These are phyloP conservation scores for Fusarium veterinarium DNA, from an alignment of 2,329 filamentous ascomycete species.

Conservation along the genomic window DNA sequence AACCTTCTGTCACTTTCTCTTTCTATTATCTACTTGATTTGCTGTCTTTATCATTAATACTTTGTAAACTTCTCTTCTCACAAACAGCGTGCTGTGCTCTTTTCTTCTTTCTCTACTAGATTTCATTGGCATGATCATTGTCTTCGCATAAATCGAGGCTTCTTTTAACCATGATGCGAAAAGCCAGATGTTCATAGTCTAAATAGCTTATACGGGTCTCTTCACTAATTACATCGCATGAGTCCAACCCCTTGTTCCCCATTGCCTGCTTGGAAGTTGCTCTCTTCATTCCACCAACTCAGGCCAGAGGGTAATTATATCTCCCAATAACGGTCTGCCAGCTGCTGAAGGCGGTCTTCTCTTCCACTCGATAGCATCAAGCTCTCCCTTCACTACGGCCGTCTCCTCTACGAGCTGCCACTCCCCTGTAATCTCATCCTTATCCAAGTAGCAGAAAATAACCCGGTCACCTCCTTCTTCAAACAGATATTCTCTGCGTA, in stretches of 20 bases:
- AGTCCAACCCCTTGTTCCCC: background rate
- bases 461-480: constrained; percentile 50
- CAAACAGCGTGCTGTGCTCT: background rate
- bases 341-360: constrained; percentile 26
- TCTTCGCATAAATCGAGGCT: background rate
- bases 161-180: background rate
- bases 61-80: background rate
- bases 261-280: background rate
- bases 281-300: constrained; percentile 2
- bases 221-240: background rate
- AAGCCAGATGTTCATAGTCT: no score
- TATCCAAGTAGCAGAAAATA: constrained; percentile 48
- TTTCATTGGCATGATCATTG: background rate
- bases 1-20: no score
- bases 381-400: constrained; percentile 16
- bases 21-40: background rate
- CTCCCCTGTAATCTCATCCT: constrained; percentile 21
- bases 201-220: background rate
- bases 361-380: constrained; percentile 27
- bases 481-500: constrained; percentile 50
- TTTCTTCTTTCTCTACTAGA: background rate
- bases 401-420: constrained; percentile 39
- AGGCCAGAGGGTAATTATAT: constrained; percentile 18
- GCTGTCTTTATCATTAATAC: fast-evolving
- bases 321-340: constrained; percentile 29